Evolutionary conservation across 192 early-diverging fungal genomes (phyloP), one percentile per base, ranked within the genome.

Genomic region (Coemansia sp.): DNA sequence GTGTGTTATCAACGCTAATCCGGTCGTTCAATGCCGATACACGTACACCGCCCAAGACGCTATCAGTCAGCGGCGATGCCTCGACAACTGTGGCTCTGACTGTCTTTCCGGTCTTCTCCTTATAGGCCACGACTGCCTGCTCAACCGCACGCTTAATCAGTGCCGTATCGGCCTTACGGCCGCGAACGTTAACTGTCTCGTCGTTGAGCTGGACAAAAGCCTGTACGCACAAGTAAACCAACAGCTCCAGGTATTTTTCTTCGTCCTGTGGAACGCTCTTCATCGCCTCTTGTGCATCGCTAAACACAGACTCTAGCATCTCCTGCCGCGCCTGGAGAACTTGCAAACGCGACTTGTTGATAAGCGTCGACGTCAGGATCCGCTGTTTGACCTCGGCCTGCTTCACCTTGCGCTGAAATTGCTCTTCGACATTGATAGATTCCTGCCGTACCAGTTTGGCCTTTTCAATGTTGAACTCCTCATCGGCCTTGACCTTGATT

Each of bases 381-480:
- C 94, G 92, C 67, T 94, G 91, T 86, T 96, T 91, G 17, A 98
- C 90, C 82, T 99, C 94, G 19, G 93, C 92, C 85, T 98, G 97
- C 86, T 99, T 99, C 67, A 93, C 89, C 81, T 99, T 98, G 83
- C 95, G 93, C 75, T 95, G 90, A 86, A 94, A 99, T 66, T 92
- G 89, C 68, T 92, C 91, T 63, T 99, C 97, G 68, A 99, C 97
- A 70, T 93, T 94, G 75, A 98, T 87, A 21, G 96, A 93, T 81
- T 99, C 97, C 82, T 95, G 92, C 55, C 97, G 94, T 26, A 99
- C 97, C 50, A 98, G 89, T 80, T 99, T 99, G 80, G 94, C 97
- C 72, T 82, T 82, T 86, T 99, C 97, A 86, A 99, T 99, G 86
- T 99, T 99, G 89, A 98, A 99, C 74, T 99, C 97, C 71, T 99